Percentiles rank a stretch among this genome's conserved stretches.
Evolutionary conservation across 306 rosid genomes (phyloP).

Genomic region (Boehmeria nivea): DNA sequence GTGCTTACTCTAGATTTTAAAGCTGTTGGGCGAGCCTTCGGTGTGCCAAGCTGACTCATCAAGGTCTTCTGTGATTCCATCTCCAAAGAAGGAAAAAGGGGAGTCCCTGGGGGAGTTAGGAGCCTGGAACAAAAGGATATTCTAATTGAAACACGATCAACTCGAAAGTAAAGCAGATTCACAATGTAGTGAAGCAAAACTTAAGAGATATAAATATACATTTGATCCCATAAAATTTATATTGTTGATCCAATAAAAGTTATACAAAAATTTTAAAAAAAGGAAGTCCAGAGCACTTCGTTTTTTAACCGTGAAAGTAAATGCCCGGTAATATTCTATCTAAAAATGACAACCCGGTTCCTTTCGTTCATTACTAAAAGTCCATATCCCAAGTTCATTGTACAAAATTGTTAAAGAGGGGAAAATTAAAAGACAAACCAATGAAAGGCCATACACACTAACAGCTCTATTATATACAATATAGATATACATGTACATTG

Average conservation of each 20-base stretch:
- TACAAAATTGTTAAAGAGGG: neutral
- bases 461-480: neutral
- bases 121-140: constrained; percentile 56
- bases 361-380: neutral
- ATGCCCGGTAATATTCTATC: no score
- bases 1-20: constrained; percentile 83
- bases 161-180: no score
- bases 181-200: neutral
- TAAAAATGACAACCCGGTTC: neutral
- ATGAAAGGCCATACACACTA: neutral
- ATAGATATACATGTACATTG: neutral
- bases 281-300: no score
- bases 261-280: no score
- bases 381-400: neutral
- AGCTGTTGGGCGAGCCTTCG: constrained; percentile 59
- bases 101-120: constrained; percentile 94
- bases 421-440: no score
- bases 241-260: no score
- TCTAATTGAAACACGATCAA: constrained; percentile 3
- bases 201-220: neutral
- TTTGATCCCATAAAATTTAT: neutral
- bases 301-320: no score
- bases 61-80: constrained; percentile 68
- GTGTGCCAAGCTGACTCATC: constrained; percentile 73
- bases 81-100: constrained; percentile 96